A percentile compares a stretch with the other conserved stretches of the same genome.
These are phyloP conservation scores for Cryptococcus sp. DNA, from an alignment of 1,284 basidiomycete genomes.

Conservation along the genomic window DNA sequence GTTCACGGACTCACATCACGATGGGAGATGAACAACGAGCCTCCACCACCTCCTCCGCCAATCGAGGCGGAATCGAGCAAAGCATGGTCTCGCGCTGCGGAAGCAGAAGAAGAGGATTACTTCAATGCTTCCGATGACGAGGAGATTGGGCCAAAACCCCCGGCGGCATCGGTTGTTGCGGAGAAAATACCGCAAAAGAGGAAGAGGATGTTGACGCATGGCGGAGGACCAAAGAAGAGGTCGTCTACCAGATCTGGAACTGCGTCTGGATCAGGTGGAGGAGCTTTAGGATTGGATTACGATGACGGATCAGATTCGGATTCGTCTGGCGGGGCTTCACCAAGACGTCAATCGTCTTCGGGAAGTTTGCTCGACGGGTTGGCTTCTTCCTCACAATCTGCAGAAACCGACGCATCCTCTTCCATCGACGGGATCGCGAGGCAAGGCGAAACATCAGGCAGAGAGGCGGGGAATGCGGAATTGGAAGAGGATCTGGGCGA, in stretches of 20 bases:
- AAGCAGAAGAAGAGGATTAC: slow-evolving; percentile 77
- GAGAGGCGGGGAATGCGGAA: slow-evolving; percentile 5
- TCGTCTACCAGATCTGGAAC: slow-evolving; percentile 4
- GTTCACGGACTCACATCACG: slow-evolving; percentile 65
- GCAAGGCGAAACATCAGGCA: no score
- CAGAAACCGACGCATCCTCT: slow-evolving; percentile 6
- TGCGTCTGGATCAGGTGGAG: slow-evolving; percentile 1
- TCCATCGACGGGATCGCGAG: no score
- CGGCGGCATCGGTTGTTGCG: slow-evolving; percentile 11
- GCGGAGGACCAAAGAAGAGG: slow-evolving; percentile 19
- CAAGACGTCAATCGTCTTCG: slow-evolving; percentile 7
- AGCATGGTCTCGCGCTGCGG: slow-evolving; percentile 47
- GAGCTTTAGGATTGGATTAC: slow-evolving; percentile 46
- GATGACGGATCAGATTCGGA: slow-evolving; percentile 52
- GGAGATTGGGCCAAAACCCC: slow-evolving; percentile 29
- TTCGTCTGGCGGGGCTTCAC: slow-evolving; percentile 33
- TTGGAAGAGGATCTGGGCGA: slow-evolving; percentile 50
- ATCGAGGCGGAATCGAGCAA: slow-evolving; percentile 61
- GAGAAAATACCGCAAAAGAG: slow-evolving; percentile 24
- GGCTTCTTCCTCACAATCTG: background rate
- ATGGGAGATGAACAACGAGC: slow-evolving; percentile 91
- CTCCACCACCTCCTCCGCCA: slow-evolving; percentile 59
- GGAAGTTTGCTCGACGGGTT: background rate
- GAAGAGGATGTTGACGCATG: slow-evolving; percentile 28
- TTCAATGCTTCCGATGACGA: slow-evolving; percentile 74